Percentiles rank a stretch among this genome's conserved stretches.
Evolutionary conservation across 345 rosid genomes (phyloP).

Genomic region (Combretum micranthum): DNA sequence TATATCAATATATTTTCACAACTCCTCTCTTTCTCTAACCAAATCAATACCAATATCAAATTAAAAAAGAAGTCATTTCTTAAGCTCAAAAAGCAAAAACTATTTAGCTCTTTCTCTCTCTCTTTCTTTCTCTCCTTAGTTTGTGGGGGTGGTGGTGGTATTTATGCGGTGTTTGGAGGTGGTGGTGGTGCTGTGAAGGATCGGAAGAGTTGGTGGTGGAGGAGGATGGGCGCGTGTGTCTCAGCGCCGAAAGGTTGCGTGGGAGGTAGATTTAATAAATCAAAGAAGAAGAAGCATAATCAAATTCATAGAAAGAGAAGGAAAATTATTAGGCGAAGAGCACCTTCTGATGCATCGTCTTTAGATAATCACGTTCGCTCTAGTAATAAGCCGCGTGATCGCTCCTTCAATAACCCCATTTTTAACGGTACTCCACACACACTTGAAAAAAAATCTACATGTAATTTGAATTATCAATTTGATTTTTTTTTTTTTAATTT

Average conservation of each 20-base stretch:
- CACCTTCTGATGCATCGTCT: conserved; percentile 44
- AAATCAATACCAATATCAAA: background rate
- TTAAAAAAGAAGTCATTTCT: too few relatives aligned
- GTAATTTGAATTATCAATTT: background rate
- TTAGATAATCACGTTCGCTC: conserved; percentile 28
- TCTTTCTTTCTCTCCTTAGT: conserved; percentile 8
- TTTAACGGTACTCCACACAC: conserved; percentile 37
- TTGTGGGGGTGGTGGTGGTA: too few relatives aligned
- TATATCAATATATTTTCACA: conserved; percentile 1
- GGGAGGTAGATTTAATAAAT: conserved; percentile 42
- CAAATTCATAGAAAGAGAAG: conserved; percentile 23
- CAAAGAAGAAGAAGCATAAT: conserved; percentile 41
- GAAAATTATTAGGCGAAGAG: conserved; percentile 34
- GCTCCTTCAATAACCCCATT: conserved; percentile 46
- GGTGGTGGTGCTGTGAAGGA: background rate
- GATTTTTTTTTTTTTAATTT: background rate
- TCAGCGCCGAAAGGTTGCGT: conserved; percentile 68
- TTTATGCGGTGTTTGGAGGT: background rate
- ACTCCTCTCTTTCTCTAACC: background rate
- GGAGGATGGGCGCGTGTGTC: conserved; percentile 74
- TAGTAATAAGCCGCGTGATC: conserved; percentile 27
- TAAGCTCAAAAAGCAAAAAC: too few relatives aligned
- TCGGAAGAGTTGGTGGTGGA: background rate
- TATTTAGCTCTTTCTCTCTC: background rate
- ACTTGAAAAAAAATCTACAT: background rate